Evolutionary conservation across 225 moss, liverwort and hornwort genomes (phyloP).

Genomic region (Rhytidiadelphus loreus): DNA sequence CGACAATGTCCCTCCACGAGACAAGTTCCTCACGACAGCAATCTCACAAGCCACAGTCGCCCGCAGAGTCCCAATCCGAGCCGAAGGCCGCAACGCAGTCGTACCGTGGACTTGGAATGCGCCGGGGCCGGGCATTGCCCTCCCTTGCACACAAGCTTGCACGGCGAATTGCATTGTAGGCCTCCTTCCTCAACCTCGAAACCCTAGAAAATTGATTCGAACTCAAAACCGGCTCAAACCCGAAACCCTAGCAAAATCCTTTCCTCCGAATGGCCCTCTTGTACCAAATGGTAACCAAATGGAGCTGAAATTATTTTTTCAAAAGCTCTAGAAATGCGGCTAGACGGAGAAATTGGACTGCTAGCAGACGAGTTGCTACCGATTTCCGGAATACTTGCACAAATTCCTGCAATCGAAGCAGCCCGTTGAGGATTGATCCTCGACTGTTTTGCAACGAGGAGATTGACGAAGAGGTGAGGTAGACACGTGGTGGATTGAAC

Average conservation of each 20-base stretch:
- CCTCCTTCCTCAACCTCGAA: background rate
- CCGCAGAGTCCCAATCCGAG: background rate
- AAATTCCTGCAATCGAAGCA: background rate
- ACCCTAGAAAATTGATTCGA: background rate
- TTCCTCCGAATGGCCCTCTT: background rate
- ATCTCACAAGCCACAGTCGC: background rate
- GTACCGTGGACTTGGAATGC: background rate
- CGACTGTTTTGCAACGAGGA: background rate
- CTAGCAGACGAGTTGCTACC: background rate
- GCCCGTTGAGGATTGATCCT: background rate
- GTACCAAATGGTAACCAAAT: background rate
- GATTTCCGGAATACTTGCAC: background rate
- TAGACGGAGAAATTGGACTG: background rate
- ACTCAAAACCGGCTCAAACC: background rate
- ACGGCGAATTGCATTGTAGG: conserved; percentile 27
- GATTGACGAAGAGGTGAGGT: background rate
- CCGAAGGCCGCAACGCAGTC: background rate
- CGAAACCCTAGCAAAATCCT: background rate
- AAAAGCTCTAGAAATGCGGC: background rate
- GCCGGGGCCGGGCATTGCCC: background rate
- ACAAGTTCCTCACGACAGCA: background rate
- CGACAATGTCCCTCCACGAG: background rate
- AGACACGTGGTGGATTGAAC: background rate
- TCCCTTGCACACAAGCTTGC: conserved; percentile 21
- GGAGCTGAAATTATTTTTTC: background rate